These are phyloP conservation scores for Neopestalotiopsis clavispora DNA, from an alignment of 2,329 filamentous ascomycete species.

Conservation along the genomic window DNA sequence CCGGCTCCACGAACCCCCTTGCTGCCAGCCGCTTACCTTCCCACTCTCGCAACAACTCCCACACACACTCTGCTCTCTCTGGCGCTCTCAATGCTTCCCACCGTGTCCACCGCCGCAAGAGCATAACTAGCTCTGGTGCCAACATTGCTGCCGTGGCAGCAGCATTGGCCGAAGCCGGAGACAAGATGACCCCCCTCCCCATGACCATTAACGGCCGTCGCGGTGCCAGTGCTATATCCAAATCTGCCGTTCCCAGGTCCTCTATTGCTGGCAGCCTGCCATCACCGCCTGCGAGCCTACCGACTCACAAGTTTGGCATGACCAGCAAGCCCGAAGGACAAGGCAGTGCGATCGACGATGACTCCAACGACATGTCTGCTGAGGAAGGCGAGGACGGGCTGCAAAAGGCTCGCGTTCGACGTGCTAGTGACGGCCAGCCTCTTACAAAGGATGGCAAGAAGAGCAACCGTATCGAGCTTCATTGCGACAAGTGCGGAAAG, in stretches of 20 bases:
- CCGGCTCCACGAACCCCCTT: slow-evolving; percentile 61
- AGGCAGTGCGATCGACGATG: slow-evolving; percentile 73
- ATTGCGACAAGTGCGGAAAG: slow-evolving; percentile 98
- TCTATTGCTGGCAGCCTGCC: slow-evolving; percentile 62
- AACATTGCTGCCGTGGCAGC: slow-evolving; percentile 79
- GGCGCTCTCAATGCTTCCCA: slow-evolving; percentile 80
- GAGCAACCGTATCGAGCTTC: slow-evolving; percentile 81
- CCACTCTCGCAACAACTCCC: slow-evolving; percentile 75
- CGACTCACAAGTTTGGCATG: slow-evolving; percentile 57
- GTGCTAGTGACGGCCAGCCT: slow-evolving; percentile 86
- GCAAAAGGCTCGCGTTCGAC: slow-evolving; percentile 57
- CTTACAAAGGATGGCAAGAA: slow-evolving; percentile 81
- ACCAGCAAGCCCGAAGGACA: slow-evolving; percentile 54
- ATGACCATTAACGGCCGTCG: slow-evolving; percentile 66
- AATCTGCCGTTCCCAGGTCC: slow-evolving; percentile 58
- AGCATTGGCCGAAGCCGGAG: slow-evolving; percentile 70
- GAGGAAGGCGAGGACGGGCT: slow-evolving; percentile 56
- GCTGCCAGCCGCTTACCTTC: slow-evolving; percentile 61
- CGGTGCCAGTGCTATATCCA: slow-evolving; percentile 72
- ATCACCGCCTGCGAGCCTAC: slow-evolving; percentile 72
- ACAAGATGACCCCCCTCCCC: slow-evolving; percentile 58
- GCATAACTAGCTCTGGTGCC: slow-evolving; percentile 76
- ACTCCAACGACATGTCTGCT: slow-evolving; percentile 61
- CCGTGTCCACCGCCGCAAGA: slow-evolving; percentile 91
- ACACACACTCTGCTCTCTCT: slow-evolving; percentile 81